Conservation (phyloP, 75 land plant species). For the Pseudotsuga menziesii region DNA sequence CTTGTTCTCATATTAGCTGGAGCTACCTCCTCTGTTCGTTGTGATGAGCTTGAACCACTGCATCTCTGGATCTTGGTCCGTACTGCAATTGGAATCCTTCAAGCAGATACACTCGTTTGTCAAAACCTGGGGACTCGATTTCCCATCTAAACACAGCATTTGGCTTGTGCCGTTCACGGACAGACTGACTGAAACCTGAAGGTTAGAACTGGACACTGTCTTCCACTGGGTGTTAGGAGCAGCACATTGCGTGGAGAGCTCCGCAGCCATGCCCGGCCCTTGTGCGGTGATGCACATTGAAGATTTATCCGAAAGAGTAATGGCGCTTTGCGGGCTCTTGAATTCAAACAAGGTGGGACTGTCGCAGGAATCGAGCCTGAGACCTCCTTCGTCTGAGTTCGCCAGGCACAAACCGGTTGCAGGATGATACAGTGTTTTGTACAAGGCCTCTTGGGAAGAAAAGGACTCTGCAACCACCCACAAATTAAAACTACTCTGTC, state of each 20-base stretch:
- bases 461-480: too few relatives aligned
- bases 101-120: not conserved
- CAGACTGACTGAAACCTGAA: not conserved
- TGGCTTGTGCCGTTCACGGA: not conserved
- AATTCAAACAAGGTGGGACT: not conserved
- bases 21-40: too few relatives aligned
- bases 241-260: not conserved
- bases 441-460: too few relatives aligned
- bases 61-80: not conserved
- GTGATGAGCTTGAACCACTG: conserved; percentile 6
- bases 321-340: not conserved
- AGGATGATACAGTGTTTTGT: not conserved
- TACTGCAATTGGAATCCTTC: not conserved
- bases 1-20: too few relatives aligned
- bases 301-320: not conserved
- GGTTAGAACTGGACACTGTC: not conserved
- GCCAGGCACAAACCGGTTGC: conserved; percentile 1
- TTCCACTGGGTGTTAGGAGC: not conserved
- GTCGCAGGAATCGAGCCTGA: conserved; percentile 3
- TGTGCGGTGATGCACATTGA: not conserved
- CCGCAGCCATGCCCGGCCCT: not conserved
- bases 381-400: not conserved
- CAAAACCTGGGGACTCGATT: not conserved
- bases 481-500: too few relatives aligned
- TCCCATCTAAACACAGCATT: conserved; percentile 5